Conservation (phyloP, 441 rosid species). For the Metrosideros polymorpha region DNA sequence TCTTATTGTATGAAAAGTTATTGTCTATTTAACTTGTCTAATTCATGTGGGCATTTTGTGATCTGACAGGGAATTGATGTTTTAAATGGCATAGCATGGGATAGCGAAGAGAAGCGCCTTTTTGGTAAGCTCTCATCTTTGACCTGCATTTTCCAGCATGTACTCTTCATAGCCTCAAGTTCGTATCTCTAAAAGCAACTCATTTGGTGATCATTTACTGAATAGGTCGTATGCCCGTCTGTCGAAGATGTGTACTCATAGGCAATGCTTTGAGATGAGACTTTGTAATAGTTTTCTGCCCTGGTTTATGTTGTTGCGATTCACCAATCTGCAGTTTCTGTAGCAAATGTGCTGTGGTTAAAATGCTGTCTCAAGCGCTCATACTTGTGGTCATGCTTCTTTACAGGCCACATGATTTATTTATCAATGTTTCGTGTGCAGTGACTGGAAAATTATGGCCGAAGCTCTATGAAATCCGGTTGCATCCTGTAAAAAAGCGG, state of each 20-base stretch:
- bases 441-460: conserved; percentile 96
- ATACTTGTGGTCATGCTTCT: background rate
- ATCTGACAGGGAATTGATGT: conserved; percentile 66
- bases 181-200: background rate
- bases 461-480: conserved; percentile 69
- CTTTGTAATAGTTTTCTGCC: background rate
- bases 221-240: background rate
- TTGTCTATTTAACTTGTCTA: background rate
- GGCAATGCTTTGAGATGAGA: background rate
- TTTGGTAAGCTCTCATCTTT: conserved; percentile 48
- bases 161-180: too few relatives aligned
- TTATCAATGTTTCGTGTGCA: conserved; percentile 14
- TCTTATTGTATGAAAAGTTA: background rate
- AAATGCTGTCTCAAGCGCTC: background rate
- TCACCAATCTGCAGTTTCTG: background rate
- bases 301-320: background rate
- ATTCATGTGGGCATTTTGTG: background rate
- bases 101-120: conserved; percentile 43
- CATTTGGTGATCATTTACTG: background rate
- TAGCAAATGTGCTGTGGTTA: background rate
- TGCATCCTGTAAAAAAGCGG: conserved; percentile 28
- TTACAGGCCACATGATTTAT: background rate
- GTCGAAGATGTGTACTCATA: background rate
- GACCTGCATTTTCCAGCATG: background rate
- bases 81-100: conserved; percentile 96